Percentiles rank a stretch among this genome's conserved stretches.
phyloP scores from a whole-genome alignment of 1,139 yeast genomes.

The Hyphopichia fennica region DNA sequence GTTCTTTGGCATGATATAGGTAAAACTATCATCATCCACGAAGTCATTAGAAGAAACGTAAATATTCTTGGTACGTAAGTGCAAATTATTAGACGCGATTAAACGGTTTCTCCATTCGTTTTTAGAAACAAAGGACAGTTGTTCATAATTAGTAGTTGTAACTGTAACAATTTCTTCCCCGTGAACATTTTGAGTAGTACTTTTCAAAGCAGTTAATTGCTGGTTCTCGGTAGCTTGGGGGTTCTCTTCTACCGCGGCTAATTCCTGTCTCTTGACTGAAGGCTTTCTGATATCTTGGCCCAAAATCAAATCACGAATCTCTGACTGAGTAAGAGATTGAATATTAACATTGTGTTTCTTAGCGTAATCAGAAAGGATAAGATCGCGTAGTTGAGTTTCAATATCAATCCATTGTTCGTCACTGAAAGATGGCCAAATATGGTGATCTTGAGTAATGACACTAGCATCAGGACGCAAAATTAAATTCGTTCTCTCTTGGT shows the following conservation, averaged over 20 bases:
- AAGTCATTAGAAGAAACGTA: conserved; percentile 61
- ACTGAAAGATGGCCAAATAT: conserved; percentile 88
- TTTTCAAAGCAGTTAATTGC: conserved; percentile 74
- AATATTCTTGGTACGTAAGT: conserved; percentile 73
- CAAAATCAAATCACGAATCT: conserved; percentile 87
- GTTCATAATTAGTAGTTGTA: conserved; percentile 88
- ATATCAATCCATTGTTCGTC: conserved; percentile 92
- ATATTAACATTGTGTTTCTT: conserved; percentile 83
- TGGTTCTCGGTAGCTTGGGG: conserved; percentile 28
- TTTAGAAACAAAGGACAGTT: conserved; percentile 76
- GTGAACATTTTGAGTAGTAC: conserved; percentile 85
- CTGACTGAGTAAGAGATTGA: conserved; percentile 86
- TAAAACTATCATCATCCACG: conserved; percentile 51
- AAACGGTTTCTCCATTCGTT: conserved; percentile 94
- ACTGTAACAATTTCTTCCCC: conserved; percentile 96
- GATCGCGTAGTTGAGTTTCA: conserved; percentile 83
- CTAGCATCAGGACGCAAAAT: conserved; percentile 76
- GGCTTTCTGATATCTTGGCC: conserved; percentile 96
- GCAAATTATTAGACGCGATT: conserved; percentile 71
- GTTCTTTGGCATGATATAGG: conserved; percentile 82
- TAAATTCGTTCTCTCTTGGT: conserved; percentile 72
- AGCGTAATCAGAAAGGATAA: conserved; percentile 83
- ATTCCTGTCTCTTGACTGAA: conserved; percentile 72
- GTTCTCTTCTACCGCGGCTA: conserved; percentile 70
- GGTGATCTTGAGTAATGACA: conserved; percentile 70